Conservation (phyloP, 441 rosid species). For the Omphalea diandra region DNA sequence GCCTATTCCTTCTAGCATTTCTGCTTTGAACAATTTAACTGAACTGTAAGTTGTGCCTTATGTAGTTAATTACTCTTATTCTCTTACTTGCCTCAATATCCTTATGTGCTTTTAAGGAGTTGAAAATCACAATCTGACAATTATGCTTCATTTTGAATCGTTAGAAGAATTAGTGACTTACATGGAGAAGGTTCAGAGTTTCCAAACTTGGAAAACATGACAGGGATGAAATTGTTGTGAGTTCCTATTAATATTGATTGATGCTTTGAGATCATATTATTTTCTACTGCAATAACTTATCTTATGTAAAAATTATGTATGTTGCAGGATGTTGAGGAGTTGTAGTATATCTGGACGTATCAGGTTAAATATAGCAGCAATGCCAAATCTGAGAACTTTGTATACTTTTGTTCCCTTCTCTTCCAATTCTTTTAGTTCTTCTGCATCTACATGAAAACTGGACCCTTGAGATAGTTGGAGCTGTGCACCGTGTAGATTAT, state of each 20-base stretch:
- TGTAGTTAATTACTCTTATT: background rate
- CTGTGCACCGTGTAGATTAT: background rate
- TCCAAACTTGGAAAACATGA: conserved; percentile 30
- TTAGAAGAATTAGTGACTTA: conserved; percentile 41
- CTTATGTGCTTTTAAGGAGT: background rate
- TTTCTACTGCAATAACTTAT: background rate
- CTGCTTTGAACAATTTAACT: conserved; percentile 26
- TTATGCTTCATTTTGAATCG: background rate
- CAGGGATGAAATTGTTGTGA: conserved; percentile 27
- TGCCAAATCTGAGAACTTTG: conserved; percentile 25
- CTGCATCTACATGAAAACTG: background rate
- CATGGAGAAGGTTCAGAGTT: conserved; percentile 31
- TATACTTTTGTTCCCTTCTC: conserved; percentile 10
- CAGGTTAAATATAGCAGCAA: conserved; percentile 19
- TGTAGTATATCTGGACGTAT: conserved; percentile 43
- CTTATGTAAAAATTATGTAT: conserved; percentile 5
- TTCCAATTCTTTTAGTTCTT: background rate
- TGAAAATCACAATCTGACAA: background rate
- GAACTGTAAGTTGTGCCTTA: conserved; percentile 34
- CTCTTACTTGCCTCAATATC: background rate
- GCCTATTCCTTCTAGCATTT: conserved; percentile 41
- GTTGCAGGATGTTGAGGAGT: conserved; percentile 42
- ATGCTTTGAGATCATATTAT: background rate
- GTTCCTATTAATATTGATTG: conserved; percentile 10
- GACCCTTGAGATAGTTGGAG: background rate